These are phyloP conservation scores for Gossypium longicalyx DNA, from an alignment of 345 rosid genomes.

Conservation along the genomic window DNA sequence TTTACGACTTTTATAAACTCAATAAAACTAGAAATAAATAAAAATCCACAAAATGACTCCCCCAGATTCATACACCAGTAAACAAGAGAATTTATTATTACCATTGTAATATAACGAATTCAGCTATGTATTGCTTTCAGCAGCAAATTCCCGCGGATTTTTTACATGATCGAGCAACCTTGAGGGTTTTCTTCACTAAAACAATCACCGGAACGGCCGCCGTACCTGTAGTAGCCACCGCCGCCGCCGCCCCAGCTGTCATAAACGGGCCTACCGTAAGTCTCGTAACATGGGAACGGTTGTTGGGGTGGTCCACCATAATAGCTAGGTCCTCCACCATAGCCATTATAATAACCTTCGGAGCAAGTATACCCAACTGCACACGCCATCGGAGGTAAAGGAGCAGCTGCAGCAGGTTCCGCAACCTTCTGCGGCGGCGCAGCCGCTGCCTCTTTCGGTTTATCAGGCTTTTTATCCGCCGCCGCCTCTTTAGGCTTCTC, in stretches of 20 bases:
- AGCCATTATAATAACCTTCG: background rate
- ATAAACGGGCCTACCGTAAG: slow-evolving; percentile 34
- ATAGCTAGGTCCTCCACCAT: background rate
- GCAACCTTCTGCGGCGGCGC: no score
- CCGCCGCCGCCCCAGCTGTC: slow-evolving; percentile 55
- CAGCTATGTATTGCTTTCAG: background rate
- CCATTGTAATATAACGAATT: background rate
- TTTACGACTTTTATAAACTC: background rate
- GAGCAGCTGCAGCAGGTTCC: background rate
- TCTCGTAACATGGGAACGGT: background rate
- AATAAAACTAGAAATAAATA: background rate
- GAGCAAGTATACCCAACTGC: background rate
- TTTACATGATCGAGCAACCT: background rate
- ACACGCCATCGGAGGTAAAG: background rate
- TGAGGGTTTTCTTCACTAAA: background rate
- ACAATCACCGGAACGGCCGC: background rate
- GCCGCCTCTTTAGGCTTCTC: no score
- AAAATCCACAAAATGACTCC: background rate
- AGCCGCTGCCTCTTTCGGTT: no score
- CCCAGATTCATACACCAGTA: background rate
- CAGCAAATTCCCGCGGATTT: background rate
- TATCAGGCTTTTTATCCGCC: no score
- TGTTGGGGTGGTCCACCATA: background rate
- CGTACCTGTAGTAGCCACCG: background rate
- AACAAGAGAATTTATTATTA: background rate